phyloP scores from a whole-genome alignment of 441 rosid genomes.

The Isatis lusitanica region DNA sequence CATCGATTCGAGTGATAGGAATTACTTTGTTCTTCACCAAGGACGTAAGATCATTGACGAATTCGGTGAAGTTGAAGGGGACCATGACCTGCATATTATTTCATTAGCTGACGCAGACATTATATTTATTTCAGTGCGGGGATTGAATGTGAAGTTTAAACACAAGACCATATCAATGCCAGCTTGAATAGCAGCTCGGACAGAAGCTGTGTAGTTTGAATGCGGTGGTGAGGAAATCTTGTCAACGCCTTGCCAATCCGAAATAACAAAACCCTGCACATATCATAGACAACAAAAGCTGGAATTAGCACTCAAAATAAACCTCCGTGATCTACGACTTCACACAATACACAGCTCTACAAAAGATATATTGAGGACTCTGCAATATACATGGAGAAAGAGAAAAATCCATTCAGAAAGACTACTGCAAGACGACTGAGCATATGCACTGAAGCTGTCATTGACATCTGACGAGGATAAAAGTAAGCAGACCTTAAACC shows the following conservation, averaged over 20 bases:
- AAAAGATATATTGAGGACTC: background rate
- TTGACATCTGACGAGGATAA: background rate
- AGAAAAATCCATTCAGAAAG: slow-evolving; percentile 5
- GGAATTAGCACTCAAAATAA: background rate
- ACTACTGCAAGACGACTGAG: slow-evolving; percentile 22
- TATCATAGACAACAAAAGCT: slow-evolving; percentile 19
- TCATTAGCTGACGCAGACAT: slow-evolving; percentile 14
- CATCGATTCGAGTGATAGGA: slow-evolving; percentile 71
- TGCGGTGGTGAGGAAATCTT: slow-evolving; percentile 59
- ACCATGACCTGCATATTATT: slow-evolving; percentile 62
- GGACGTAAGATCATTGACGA: slow-evolving; percentile 58
- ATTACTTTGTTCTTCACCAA: slow-evolving; percentile 57
- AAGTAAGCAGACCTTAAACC: slow-evolving; percentile 48
- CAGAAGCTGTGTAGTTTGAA: slow-evolving; percentile 61
- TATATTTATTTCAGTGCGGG: background rate
- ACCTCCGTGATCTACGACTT: background rate
- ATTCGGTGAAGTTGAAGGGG: slow-evolving; percentile 66
- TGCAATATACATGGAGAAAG: background rate
- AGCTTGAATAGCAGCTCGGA: slow-evolving; percentile 61
- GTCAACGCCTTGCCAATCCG: slow-evolving; percentile 80
- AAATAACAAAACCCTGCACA: slow-evolving; percentile 71
- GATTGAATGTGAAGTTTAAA: slow-evolving; percentile 17
- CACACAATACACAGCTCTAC: background rate
- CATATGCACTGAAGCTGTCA: background rate
- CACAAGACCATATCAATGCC: slow-evolving; percentile 71